Evolutionary conservation across 2,329 filamentous ascomycete species (phyloP).

Genomic region (Paradendryphiella salina): DNA sequence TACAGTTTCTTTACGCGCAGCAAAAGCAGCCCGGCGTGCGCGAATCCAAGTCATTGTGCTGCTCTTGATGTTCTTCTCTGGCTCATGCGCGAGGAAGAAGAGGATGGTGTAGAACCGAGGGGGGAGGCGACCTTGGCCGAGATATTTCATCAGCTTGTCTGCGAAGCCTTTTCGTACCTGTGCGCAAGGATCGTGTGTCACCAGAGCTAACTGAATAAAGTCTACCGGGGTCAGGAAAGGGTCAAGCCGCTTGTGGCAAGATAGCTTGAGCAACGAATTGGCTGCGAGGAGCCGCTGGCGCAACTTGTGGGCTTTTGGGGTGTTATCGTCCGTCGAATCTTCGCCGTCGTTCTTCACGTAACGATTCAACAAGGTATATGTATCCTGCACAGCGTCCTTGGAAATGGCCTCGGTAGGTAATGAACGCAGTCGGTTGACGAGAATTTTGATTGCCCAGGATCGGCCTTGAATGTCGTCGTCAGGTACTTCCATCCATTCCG

Average conservation of each 20-base stretch:
- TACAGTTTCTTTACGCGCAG: slow-evolving; percentile 57
- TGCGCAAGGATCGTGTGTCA: slow-evolving; percentile 75
- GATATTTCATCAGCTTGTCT: slow-evolving; percentile 85
- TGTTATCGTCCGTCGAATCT: slow-evolving; percentile 70
- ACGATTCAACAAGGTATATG: slow-evolving; percentile 78
- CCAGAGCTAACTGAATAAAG: slow-evolving; percentile 80
- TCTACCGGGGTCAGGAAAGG: slow-evolving; percentile 69
- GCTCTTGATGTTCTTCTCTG: slow-evolving; percentile 69
- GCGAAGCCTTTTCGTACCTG: slow-evolving; percentile 79
- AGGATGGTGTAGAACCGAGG: slow-evolving; percentile 85
- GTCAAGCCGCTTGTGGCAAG: slow-evolving; percentile 74
- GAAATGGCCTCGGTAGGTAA: slow-evolving; percentile 52
- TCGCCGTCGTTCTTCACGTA: slow-evolving; percentile 78
- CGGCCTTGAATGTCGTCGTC: slow-evolving; percentile 86
- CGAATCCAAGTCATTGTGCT: slow-evolving; percentile 86
- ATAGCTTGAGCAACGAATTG: slow-evolving; percentile 79
- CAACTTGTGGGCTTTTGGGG: slow-evolving; percentile 75
- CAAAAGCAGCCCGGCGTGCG: slow-evolving; percentile 72
- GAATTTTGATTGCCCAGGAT: slow-evolving; percentile 76
- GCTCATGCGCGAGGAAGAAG: slow-evolving; percentile 91
- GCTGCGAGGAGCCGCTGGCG: slow-evolving; percentile 82
- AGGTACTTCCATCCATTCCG: slow-evolving; percentile 58
- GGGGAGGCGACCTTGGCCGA: slow-evolving; percentile 71
- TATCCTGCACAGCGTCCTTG: slow-evolving; percentile 60
- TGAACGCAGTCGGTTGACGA: slow-evolving; percentile 82